Evolutionary conservation across 306 rosid genomes (phyloP).

Genomic region (Argentina anserina): DNA sequence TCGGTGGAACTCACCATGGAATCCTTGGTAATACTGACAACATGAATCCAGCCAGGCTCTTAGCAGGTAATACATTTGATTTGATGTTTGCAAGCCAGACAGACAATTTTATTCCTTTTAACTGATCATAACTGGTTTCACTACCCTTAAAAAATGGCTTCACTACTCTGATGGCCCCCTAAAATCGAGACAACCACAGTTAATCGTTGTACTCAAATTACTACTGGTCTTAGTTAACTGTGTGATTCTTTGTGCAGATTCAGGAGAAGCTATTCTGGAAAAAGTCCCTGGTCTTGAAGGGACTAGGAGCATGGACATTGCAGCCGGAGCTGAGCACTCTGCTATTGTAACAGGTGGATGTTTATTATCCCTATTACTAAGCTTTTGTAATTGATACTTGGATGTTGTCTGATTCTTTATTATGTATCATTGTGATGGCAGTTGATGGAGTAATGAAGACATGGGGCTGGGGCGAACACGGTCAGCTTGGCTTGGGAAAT

Average conservation of each 20-base stretch:
- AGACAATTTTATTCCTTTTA: neutral
- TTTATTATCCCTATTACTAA: neutral
- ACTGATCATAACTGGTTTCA: neutral
- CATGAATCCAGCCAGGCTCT: constrained; percentile 24
- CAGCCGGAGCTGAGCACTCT: constrained; percentile 87
- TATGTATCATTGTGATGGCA: constrained; percentile 15
- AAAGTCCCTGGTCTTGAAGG: constrained; percentile 51
- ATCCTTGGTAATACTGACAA: constrained; percentile 46
- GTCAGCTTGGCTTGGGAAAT: constrained; percentile 93
- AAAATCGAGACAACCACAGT: neutral
- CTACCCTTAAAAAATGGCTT: no score
- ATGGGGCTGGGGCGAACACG: constrained; percentile 99
- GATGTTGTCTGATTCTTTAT: neutral
- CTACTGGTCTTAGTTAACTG: neutral
- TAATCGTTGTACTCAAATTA: neutral
- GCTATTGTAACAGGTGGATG: constrained; percentile 57
- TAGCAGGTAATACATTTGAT: constrained; percentile 44
- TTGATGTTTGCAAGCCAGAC: neutral
- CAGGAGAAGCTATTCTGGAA: constrained; percentile 36
- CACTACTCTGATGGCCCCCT: neutral
- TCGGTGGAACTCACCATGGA: constrained; percentile 81
- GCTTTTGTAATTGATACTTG: neutral
- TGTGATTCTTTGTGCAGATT: constrained; percentile 22
- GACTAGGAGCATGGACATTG: constrained; percentile 45
- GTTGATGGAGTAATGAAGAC: constrained; percentile 59